Base-by-base conservation (phyloP, 768 basidiomycete species). In the Pholiota conissans region DNA sequence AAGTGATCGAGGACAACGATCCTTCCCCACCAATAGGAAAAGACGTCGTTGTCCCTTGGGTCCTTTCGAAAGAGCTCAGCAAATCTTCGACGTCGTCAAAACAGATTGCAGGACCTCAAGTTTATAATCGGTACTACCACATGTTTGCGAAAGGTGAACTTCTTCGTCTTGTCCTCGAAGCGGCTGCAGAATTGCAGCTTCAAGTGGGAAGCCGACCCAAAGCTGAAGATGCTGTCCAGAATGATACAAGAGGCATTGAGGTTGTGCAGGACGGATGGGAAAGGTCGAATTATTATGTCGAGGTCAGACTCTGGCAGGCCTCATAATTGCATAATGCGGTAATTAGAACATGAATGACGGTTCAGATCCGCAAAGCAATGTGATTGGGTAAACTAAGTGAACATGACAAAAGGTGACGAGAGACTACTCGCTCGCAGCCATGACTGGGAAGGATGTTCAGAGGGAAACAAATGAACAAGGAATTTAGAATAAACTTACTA, bases 11-110 rank as follows among this genome's bases (percentile, higher is more conserved):
- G 7, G 67, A 70, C 7, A 64, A 74, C 26, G 65, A 66, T 13
- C 29, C 55, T 1, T 48, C 37, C 1, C 59, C 55, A n/a, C 61
- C 64, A 3, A 57, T 64, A 28, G 91, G 88, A 26, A 83, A 84
- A 65, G 94, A 97, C 69, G 93, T 95, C 1, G 87, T 94, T 50
- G 91, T 97, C 9, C 94, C 95, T 5, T 97, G 94, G 94, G 86
- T 91, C 0, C 68, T 87, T 52, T 74, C 82, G 2, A 77, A 75
- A 65, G 64, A 66, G 61, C 35, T 56, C 58, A 58, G 46, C 56
- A 59, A 52, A 56, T 66, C 50, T 51, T 60, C 58, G 1, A 28
- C 28, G 32, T 24, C 32, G 8, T n/a, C 26, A 30, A 39, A 59
- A 53, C 34, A 46, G 30, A 34, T 34, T n/a, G 59, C 49, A 40